Evolutionary conservation across 2,329 filamentous ascomycete genomes (phyloP), one percentile per base, ranked within the genome.

Genomic region (Trichoderma polysporum): DNA sequence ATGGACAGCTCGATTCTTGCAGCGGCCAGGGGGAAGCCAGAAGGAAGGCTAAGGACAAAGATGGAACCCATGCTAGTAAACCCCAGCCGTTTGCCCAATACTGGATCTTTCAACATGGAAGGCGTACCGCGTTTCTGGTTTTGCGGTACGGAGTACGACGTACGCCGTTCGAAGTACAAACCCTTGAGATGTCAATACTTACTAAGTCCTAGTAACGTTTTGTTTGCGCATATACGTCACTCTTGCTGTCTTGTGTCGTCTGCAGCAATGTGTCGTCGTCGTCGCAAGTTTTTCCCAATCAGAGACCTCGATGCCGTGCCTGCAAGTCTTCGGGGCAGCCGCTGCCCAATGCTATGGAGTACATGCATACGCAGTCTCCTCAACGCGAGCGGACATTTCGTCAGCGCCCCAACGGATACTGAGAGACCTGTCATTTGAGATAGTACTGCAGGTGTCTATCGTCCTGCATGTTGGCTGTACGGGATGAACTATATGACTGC

Each of bases 401-500:
- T 53, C 49, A 41, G 35, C 49, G 25, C 27, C 35, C 35, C 35
- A 31, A 53, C 19, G 17, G 47, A 13, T 37, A 25, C 49, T 27
- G 49, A 7, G 25, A 53, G 49, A 58, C 63, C 33, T 39, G 47
- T 52, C 45, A 50, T 53, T 41, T 54, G 52, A 25, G 49, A 63
- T 54, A 45, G 41, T 19, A 45, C 41, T 45, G 12, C 12, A 45
- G 41, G n/a, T 35, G 27, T 25, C 35, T 5, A 10, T 45, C 60
- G 54, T 47, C 22, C 52, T 65, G 62, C 62, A 65, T 17, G 52
- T 58, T 65, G 52, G 62, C 41, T 54, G 64, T 45, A 60, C 25
- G 49, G 39, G 39, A 66, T 13, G 19, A 29, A 61, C 22, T 37
- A 60, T 22, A 47, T 53, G 64, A 56, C 49, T 54, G 8, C 47